These are phyloP conservation scores for Globisporangium acanthophoron DNA, from an alignment of 352 stramenopile genomes.

Conservation along the genomic window DNA sequence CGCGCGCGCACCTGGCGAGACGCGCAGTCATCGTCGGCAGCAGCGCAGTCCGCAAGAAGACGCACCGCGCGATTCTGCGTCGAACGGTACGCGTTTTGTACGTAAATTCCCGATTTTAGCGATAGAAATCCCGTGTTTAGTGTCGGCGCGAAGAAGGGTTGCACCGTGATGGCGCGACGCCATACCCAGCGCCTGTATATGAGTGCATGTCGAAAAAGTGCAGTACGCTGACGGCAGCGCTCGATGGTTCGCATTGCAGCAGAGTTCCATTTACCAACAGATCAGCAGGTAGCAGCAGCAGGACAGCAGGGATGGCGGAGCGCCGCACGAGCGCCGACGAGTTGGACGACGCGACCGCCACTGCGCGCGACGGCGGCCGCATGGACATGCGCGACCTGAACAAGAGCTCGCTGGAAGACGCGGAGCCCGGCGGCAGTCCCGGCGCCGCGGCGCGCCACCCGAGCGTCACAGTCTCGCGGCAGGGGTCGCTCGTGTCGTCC, in stretches of 20 bases:
- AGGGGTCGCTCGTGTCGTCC: conserved; percentile 10
- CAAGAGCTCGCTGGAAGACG: neutral
- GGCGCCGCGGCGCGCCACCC: neutral
- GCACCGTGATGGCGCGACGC: no score
- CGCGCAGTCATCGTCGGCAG: no score
- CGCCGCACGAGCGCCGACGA: neutral
- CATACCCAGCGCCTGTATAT: no score
- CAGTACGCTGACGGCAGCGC: no score
- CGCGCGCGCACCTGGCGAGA: no score
- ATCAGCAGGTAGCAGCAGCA: no score
- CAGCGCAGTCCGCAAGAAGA: neutral
- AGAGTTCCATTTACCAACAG: no score
- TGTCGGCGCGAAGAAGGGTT: no score
- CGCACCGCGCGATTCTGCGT: neutral
- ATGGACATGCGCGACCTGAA: conserved; percentile 3
- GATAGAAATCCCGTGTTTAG: neutral
- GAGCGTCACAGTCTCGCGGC: conserved; percentile 10
- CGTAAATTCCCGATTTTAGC: neutral
- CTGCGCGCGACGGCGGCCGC: neutral
- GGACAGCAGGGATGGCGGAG: neutral
- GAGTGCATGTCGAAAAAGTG: no score
- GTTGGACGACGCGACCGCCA: neutral
- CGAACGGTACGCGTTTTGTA: neutral
- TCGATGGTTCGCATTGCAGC: no score
- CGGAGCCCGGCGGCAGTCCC: neutral